phyloP scores from a whole-genome alignment of 495 filamentous ascomycete genomes.

The Annulohypoxylon stygium region DNA sequence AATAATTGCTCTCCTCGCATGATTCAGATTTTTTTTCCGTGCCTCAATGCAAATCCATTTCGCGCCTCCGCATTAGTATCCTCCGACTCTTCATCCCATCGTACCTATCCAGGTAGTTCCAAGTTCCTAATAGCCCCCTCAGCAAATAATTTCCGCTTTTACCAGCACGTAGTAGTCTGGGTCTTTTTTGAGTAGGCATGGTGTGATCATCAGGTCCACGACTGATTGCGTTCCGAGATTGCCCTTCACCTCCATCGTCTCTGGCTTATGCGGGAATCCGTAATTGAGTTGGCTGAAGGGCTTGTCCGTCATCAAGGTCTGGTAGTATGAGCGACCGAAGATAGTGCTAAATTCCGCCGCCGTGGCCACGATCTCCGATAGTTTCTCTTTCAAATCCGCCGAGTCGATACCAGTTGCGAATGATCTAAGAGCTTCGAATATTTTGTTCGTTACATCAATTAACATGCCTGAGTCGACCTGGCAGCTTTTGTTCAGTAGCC shows the following conservation, averaged over 20 bases:
- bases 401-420: conserved; percentile 27
- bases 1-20: conserved; percentile 4
- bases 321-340: conserved; percentile 30
- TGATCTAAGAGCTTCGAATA: conserved; percentile 22
- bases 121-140: neutral
- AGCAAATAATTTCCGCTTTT: conserved; percentile 51
- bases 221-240: conserved; percentile 22
- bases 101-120: neutral
- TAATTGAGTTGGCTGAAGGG: conserved; percentile 39
- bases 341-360: conserved; percentile 40
- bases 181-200: conserved; percentile 48
- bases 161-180: conserved; percentile 42
- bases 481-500: conserved; percentile 31
- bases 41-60: conserved; percentile 7
- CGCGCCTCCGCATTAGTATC: neutral
- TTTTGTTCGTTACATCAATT: conserved; percentile 22
- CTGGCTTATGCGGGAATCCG: conserved; percentile 39
- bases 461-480: conserved; percentile 26
- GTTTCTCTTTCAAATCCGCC: conserved; percentile 13
- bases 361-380: conserved; percentile 32
- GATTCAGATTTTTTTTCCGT: conserved; percentile 1
- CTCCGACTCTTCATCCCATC: neutral
- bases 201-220: conserved; percentile 50
- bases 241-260: conserved; percentile 43
- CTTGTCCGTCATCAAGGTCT: conserved; percentile 44